Base-by-base conservation (phyloP, 495 filamentous ascomycete species). In the Cercophora samala region DNA sequence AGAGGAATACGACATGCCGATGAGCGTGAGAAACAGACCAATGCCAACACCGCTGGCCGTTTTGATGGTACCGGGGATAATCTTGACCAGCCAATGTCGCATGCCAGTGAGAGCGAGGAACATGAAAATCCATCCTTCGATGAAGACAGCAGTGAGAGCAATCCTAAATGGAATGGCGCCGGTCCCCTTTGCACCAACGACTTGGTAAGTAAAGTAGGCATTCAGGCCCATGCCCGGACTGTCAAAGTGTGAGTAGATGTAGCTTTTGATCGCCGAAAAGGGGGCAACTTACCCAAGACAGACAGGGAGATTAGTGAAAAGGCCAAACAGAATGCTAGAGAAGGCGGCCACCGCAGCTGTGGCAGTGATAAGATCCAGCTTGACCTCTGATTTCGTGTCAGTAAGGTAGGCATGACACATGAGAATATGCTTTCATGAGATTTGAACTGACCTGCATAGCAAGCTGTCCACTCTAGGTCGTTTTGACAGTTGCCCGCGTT, bases 131-230 rank as follows among this genome's bases (percentile, higher is more conserved):
- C 93, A 74, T 3, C 91, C 91, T 76, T 94, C 91, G 3, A 93
- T 84, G 71, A 94, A 94, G 58, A 93, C 89, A 5, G 91, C 91
- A n/a, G 89, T 92, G 58, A 93, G 81, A 13, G 91, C 91, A 4
- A 91, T 77, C 18, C 78, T 76, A 71, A 92, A 94, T 0, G 88
- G 82, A 56, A 93, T 84, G 56, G 85, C 72, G 3, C 91, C 91
- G 0, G 76, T 78, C 9, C 91, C 91, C 67, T 91, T 89, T 66
- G 81, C 83, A 18, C 91, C 91, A 25, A 94, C 90, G 26, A 94
- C 91, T 63, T 91, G 91, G 75, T 90, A 94, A n/a, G 91, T 88
- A 69, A 94, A 93, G 72, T 93, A 94, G 3, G 91, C 91, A 70
- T 94, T 94, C 55, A 90, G 63, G 81, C 90, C 60, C 91, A 93